Conservation (phyloP, 2,329 filamentous ascomycete species). For the Sclerotinia subarctica region DNA sequence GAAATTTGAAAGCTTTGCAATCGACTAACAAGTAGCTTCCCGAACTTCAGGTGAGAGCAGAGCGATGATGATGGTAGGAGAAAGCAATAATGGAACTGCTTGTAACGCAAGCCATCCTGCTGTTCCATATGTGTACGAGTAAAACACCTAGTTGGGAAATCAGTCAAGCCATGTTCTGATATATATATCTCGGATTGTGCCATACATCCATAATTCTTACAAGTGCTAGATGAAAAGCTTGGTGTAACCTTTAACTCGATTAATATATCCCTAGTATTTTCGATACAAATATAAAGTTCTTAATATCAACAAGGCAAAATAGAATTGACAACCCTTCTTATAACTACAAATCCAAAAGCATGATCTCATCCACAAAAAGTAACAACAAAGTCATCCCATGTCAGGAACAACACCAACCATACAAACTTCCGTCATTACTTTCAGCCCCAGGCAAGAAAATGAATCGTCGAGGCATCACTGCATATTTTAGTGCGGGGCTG, state of each 20-base stretch:
- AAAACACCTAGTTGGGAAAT: conserved; percentile 46
- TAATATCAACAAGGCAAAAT: neutral
- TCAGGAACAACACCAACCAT: neutral
- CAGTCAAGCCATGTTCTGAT: neutral
- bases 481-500: conserved; percentile 12
- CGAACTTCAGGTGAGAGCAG: conserved; percentile 57
- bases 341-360: neutral
- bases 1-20: conserved; percentile 1
- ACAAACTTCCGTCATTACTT: neutral
- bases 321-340: neutral
- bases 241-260: neutral
- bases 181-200: neutral
- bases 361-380: neutral
- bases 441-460: neutral
- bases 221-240: neutral
- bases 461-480: neutral
- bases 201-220: conserved; percentile 16
- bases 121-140: conserved; percentile 50
- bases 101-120: conserved; percentile 49
- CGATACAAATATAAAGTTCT: conserved; percentile 1
- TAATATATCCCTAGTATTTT: neutral
- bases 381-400: neutral
- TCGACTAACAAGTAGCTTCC: conserved; percentile 49
- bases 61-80: conserved; percentile 59
- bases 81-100: conserved; percentile 50